These are phyloP conservation scores for Myriosclerotinia duriaeana DNA, from an alignment of 2,329 filamentous ascomycete genomes.

Conservation along the genomic window DNA sequence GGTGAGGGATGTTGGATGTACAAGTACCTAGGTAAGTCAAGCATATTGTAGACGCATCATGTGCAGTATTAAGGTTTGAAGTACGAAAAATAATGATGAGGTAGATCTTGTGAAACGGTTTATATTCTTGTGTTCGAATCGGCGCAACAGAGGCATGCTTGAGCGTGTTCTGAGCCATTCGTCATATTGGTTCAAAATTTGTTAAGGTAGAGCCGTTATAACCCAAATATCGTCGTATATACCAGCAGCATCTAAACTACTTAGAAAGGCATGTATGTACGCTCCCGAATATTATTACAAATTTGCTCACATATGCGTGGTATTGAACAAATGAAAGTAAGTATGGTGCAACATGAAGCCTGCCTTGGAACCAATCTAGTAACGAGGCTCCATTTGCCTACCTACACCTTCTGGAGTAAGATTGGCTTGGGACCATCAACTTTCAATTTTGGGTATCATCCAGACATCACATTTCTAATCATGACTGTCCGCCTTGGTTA, in stretches of 20 bases:
- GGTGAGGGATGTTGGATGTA: not conserved
- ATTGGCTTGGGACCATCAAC: not conserved
- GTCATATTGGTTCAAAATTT: not conserved
- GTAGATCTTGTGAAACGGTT: not conserved
- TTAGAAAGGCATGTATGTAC: not conserved
- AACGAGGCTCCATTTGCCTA: too few relatives aligned
- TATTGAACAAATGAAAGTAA: not conserved
- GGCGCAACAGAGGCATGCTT: not conserved
- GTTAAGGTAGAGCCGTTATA: not conserved
- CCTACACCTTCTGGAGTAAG: too few relatives aligned
- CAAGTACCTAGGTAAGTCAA: too few relatives aligned
- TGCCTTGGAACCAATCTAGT: not conserved
- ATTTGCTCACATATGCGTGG: not conserved
- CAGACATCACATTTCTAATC: not conserved
- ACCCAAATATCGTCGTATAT: not conserved
- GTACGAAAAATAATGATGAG: not conserved
- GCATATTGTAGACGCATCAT: not conserved
- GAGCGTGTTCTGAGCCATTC: not conserved
- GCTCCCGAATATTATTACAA: not conserved
- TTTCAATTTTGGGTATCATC: not conserved
- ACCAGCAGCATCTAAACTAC: not conserved
- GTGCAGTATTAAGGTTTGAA: not conserved
- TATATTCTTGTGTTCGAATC: not conserved
- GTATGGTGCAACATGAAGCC: not conserved
- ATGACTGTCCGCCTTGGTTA: conserved; percentile 37